Conservation (phyloP, 768 basidiomycete species). For the Collybia sp. region DNA sequence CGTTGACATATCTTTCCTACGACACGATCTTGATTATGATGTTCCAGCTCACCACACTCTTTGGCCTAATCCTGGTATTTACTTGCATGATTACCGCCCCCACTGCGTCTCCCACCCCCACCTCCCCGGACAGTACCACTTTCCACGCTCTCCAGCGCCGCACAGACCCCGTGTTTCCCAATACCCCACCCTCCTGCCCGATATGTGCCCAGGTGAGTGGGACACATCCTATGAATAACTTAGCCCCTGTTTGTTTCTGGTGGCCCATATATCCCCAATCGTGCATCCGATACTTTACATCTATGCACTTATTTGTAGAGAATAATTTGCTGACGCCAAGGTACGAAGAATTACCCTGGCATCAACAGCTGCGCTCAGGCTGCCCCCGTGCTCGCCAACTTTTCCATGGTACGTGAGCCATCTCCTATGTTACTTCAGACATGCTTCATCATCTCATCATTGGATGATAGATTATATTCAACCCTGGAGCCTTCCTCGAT, state of each 20-base stretch:
- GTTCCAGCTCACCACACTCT: conserved; percentile 16
- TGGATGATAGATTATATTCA: conserved; percentile 60
- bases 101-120: conserved; percentile 8
- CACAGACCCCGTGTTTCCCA: conserved; percentile 45
- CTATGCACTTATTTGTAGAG: not conserved
- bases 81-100: conserved; percentile 15
- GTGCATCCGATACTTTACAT: not conserved
- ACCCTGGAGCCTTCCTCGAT: conserved; percentile 58
- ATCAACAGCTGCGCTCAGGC: conserved; percentile 58
- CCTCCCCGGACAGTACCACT: not conserved
- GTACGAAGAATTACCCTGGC: conserved; percentile 36
- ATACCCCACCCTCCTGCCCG: conserved; percentile 51
- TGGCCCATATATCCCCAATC: not conserved
- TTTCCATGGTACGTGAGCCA: conserved; percentile 37
- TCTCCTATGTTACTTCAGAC: not conserved
- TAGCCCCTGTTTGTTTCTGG: not conserved
- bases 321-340: not conserved
- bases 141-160: conserved; percentile 13
- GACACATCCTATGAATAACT: too few species aligned
- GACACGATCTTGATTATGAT: conserved; percentile 8
- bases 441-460: too few species aligned
- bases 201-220: conserved; percentile 43
- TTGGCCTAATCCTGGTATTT: conserved; percentile 15
- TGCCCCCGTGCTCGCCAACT: conserved; percentile 51
- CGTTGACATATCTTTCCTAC: not conserved